Conservation (phyloP, 176 grass and related monocot genomes). For the Avena sativa region DNA sequence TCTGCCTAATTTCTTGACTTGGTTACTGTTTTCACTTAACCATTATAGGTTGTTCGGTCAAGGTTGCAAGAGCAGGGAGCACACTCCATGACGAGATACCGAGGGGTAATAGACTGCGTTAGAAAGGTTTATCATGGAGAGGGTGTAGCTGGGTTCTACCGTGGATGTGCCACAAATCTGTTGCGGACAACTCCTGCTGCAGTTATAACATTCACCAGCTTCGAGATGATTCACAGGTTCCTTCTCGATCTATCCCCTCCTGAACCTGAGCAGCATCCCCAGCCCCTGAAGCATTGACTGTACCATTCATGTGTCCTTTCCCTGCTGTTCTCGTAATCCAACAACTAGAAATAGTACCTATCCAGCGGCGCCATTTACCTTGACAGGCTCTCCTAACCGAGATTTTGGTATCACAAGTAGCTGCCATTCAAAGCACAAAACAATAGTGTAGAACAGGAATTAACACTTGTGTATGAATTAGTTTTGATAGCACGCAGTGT, state of each 20-base stretch:
- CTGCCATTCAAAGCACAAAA: slow-evolving; percentile 49
- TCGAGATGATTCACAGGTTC: slow-evolving; percentile 96
- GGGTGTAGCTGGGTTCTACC: slow-evolving; percentile 85
- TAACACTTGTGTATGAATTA: slow-evolving; percentile 55
- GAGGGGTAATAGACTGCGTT: slow-evolving; percentile 82
- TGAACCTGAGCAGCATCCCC: slow-evolving; percentile 61
- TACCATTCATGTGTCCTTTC: slow-evolving; percentile 35
- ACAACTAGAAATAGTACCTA: slow-evolving; percentile 38
- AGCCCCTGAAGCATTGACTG: slow-evolving; percentile 66
- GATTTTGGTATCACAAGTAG: slow-evolving; percentile 48
- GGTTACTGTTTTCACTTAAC: neutral
- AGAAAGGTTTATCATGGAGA: slow-evolving; percentile 76
- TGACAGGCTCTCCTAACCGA: slow-evolving; percentile 33
- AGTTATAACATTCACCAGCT: slow-evolving; percentile 98
- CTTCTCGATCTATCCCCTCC: slow-evolving; percentile 59
- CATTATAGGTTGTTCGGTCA: slow-evolving; percentile 82
- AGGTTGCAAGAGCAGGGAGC: slow-evolving; percentile 93
- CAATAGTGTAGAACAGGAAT: slow-evolving; percentile 51
- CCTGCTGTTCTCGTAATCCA: slow-evolving; percentile 12
- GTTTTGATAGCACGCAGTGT: slow-evolving; percentile 39
- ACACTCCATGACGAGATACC: slow-evolving; percentile 60
- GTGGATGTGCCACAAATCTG: slow-evolving; percentile 90
- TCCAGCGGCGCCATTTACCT: slow-evolving; percentile 24
- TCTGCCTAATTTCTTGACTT: neutral
- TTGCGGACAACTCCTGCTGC: slow-evolving; percentile 93